Evolutionary conservation across 164 flowering plant species (phyloP).

Genomic region (Nymphaea thermarum): DNA sequence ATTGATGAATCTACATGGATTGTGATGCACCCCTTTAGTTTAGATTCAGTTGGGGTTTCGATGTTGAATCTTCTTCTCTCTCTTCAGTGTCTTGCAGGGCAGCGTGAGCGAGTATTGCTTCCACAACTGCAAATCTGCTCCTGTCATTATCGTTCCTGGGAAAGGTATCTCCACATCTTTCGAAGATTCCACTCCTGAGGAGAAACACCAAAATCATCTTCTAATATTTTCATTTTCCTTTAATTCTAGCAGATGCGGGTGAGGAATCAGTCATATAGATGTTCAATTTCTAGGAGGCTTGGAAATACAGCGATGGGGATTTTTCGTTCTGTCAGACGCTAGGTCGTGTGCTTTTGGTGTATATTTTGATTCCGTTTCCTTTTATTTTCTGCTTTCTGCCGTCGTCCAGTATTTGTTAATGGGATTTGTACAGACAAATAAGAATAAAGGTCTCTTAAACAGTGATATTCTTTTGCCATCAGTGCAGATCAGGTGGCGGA

Average conservation of each 20-base stretch:
- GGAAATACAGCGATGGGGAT: neutral
- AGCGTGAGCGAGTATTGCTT: slow-evolving; percentile 79
- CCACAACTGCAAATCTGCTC: slow-evolving; percentile 81
- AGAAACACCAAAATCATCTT: neutral
- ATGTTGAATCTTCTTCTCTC: neutral
- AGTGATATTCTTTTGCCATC: neutral
- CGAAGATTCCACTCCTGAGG: neutral
- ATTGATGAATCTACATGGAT: neutral
- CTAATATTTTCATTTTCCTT: neutral
- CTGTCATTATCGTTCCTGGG: slow-evolving; percentile 76
- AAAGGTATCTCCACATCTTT: slow-evolving; percentile 27
- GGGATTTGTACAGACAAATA: neutral
- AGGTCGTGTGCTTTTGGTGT: neutral
- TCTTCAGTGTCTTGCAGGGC: slow-evolving; percentile 69
- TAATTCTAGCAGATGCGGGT: neutral
- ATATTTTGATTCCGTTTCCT: neutral
- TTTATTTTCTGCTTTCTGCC: neutral
- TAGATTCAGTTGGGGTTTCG: neutral
- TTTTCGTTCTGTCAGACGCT: neutral
- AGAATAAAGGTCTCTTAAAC: neutral
- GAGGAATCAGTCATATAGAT: neutral
- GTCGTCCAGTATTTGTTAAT: no score
- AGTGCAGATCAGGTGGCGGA: no score
- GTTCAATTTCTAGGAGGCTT: neutral
- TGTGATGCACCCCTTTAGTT: neutral